phyloP scores from a whole-genome alignment of 2,329 filamentous ascomycete genomes.

The Nemania sp. region DNA sequence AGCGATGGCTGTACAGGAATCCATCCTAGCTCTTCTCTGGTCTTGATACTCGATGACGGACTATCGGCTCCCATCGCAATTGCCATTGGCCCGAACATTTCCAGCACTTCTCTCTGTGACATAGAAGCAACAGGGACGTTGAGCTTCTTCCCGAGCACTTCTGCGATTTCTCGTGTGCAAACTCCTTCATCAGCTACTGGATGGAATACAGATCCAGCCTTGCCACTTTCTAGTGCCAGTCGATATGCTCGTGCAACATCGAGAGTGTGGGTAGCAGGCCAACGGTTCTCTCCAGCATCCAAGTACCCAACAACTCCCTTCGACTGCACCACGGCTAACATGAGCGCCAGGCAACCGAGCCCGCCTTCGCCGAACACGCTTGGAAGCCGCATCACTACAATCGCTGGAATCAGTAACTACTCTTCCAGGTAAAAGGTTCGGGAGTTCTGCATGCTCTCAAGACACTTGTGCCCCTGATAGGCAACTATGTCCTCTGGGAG shows the following conservation, averaged over 20 bases:
- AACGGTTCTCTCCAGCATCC: constrained; percentile 12
- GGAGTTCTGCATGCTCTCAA: too few relatives aligned
- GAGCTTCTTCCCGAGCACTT: constrained; percentile 10
- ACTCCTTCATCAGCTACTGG: constrained; percentile 16
- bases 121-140: not conserved
- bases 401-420: too few relatives aligned
- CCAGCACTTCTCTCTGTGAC: not conserved
- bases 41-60: constrained; percentile 8
- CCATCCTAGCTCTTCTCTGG: constrained; percentile 15
- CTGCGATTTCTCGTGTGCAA: constrained; percentile 5
- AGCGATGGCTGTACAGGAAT: not conserved
- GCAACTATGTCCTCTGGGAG: too few relatives aligned
- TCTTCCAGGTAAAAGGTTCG: too few relatives aligned
- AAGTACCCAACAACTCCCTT: constrained; percentile 3
- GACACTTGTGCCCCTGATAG: too few relatives aligned
- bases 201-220: constrained; percentile 13
- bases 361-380: constrained; percentile 10
- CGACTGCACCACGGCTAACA: not conserved
- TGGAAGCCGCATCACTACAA: constrained; percentile 20
- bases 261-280: constrained; percentile 8
- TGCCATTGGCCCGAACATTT: constrained; percentile 1
- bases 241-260: constrained; percentile 16
- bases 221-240: constrained; percentile 9
- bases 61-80: constrained; percentile 10
- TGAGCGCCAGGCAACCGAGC: constrained; percentile 13